These are phyloP conservation scores for Groenewaldozyma salmanticensis DNA, from an alignment of 805 yeast genomes.

Conservation along the genomic window DNA sequence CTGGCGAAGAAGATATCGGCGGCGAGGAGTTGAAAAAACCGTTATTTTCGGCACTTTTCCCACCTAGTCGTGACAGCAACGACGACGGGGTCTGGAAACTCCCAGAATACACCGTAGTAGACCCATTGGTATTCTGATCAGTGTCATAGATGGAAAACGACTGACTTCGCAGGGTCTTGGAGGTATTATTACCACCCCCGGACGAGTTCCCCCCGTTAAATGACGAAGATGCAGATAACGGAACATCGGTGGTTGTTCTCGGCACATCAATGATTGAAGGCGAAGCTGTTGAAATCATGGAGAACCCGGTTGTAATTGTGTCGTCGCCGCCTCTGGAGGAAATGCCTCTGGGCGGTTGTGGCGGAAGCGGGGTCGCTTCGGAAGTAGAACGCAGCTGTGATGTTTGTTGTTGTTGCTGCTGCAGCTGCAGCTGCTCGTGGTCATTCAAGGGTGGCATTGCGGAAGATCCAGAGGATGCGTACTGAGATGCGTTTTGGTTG, in stretches of 20 bases:
- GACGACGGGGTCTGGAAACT: not conserved
- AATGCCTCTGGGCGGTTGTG: not conserved
- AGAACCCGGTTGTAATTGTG: not conserved
- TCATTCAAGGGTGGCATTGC: not conserved
- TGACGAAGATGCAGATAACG: not conserved
- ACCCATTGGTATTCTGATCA: no score
- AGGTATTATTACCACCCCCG: not conserved
- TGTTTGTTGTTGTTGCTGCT: no score
- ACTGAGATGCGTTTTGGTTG: not conserved
- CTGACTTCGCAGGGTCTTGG: no score
- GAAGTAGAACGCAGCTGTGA: no score
- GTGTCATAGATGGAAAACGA: no score
- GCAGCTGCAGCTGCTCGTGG: no score
- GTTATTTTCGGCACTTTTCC: no score
- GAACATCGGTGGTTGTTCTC: slow-evolving; percentile 3
- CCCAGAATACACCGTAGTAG: not conserved
- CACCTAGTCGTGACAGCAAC: not conserved
- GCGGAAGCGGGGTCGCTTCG: not conserved
- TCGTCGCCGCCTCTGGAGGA: not conserved
- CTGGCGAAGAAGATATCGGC: not conserved
- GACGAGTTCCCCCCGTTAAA: not conserved
- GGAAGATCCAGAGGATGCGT: not conserved
- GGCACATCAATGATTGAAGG: slow-evolving; percentile 4
- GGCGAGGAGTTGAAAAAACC: no score
- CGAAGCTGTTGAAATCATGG: not conserved